Evolutionary conservation across 139 green algal genomes (phyloP).

Genomic region (Protoeuglena noctilucae): DNA sequence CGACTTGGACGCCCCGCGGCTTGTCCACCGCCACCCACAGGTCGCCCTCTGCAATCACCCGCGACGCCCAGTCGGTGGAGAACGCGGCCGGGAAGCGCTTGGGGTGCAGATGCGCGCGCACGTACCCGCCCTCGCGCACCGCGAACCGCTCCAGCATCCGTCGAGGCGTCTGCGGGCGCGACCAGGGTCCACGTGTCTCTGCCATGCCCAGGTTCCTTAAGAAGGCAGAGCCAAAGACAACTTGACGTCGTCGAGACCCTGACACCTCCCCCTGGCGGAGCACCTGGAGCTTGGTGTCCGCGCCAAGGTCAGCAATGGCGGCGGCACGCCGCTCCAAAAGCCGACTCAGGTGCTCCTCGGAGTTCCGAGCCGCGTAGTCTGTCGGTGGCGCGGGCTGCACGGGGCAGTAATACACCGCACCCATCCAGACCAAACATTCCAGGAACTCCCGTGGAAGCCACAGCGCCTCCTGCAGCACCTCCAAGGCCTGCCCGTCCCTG

Average conservation of each 20-base stretch:
- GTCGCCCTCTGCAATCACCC: slow-evolving; percentile 21
- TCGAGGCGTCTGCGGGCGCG: too few relatives aligned
- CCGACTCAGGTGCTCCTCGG: not conserved
- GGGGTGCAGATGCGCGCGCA: not conserved
- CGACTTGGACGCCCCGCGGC: slow-evolving; percentile 48
- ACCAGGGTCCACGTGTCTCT: too few relatives aligned
- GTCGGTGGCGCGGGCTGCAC: slow-evolving; percentile 21
- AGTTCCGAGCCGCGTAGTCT: not conserved
- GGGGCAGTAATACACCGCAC: slow-evolving; percentile 41
- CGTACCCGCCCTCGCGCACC: not conserved
- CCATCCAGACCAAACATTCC: slow-evolving; percentile 45
- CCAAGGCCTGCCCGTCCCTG: not conserved
- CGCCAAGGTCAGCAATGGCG: not conserved
- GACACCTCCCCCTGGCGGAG: too few relatives aligned
- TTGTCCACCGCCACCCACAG: slow-evolving; percentile 63
- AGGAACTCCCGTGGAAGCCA: slow-evolving; percentile 12
- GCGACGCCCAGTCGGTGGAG: not conserved
- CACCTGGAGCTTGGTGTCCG: not conserved
- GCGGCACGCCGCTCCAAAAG: not conserved
- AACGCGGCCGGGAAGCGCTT: not conserved
- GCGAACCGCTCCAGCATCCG: not conserved
- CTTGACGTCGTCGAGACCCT: not conserved
- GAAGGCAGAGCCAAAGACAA: too few relatives aligned
- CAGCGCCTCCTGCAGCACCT: not conserved
- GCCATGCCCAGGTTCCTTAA: too few relatives aligned